Base-by-base conservation (phyloP, 371 early-diverging fungal species). In the Syncephalis fuscata region DNA sequence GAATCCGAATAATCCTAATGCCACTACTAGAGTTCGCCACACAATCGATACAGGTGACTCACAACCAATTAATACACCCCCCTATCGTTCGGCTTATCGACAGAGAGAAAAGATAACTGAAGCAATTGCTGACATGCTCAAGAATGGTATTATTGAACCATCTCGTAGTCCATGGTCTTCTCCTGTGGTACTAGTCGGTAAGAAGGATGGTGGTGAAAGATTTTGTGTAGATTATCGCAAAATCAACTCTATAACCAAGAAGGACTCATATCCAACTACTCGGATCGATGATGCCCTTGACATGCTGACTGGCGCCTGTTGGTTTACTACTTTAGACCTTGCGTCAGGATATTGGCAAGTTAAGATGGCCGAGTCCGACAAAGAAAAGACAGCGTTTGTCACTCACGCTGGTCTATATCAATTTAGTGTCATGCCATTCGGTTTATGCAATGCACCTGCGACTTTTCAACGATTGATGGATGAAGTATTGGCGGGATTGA, bases 211-310 rank as follows among this genome's bases (percentile, higher is more conserved):
- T 0, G 45, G 49, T 10, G 22, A 48, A 1, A 54, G 71, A 2
- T 36, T 71, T 2, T 65, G 61, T 9, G 53, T 69, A 0, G 60
- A 63, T 37, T 65, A 64, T 48, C 17, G 54, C 16, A 43, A 54
- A 20, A 48, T 75, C 38, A 76, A 72, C 48, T 36, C 51, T 0
- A 52, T 58, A 0, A 71, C 70, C 0, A 52, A 46, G 2, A 49
- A 54, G 25, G 61, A 65, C 39, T 49, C 43, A 0, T 65, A 58
- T 51, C 65, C 71, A 1, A 21, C 68, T 9, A 67, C 67, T 0
- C 51, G 54, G 1, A 65, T 68, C 1, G 59, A 66, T 40, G 61
- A 66, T 25, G 1, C 60, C 0, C 24, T 68, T 5, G 59, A 66
- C 22, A 44, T 49, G 0, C 48, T 72, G 0, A 50, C 45, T n/a